Evolutionary conservation across 352 stramenopile species (phyloP), one percentile per base, ranked within the genome.

Genomic region (Blastocystis sp.): DNA sequence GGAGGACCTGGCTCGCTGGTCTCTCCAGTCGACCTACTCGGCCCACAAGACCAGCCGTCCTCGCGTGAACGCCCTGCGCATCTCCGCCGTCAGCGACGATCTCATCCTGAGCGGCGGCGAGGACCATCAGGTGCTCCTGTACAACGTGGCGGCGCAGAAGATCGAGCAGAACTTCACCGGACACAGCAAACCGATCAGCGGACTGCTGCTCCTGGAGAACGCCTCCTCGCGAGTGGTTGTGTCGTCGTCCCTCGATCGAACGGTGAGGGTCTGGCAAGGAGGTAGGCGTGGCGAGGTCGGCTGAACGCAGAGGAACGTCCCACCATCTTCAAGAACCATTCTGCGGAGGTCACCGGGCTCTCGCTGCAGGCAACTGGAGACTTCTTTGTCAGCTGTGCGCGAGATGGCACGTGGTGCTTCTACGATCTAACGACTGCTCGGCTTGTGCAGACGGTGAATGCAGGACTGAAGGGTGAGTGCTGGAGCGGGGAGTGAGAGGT

Each of bases 161-260:
- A 91, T 96, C 73, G 90, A 92, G 26, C 92, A 92, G 1, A 95
- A 92, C 64, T 92, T 96, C n/a, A 87, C 78, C 4, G 94, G 94
- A 34, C 95, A 97, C 91, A 92, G 30, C 41, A 96, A 96, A 91
- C 94, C 94, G 55, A 91, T 97, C 45, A 96, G 91, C 54, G 91
- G 94, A 63, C 92, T 94, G 4, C 91, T 92, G 76, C 95, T 97
- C 90, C 11, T 59, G 50, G 50, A 59, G 2, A 93, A 95, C 82
- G 92, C 92, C 47, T 93, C 87, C 0, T 92, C 92, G 1, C 93
- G 95, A 43, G 75, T 96, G 13, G 39, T 95, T 53, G 91, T 95
- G 65, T 94, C 93, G 37, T 92, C 90, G 13, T 94, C 93, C 82
- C 75, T 93, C 79, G 93, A 96, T 90, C 95, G 95, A 91, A 95